phyloP scores from a whole-genome alignment of 805 yeast genomes.

The Cyberlindnera americana region DNA sequence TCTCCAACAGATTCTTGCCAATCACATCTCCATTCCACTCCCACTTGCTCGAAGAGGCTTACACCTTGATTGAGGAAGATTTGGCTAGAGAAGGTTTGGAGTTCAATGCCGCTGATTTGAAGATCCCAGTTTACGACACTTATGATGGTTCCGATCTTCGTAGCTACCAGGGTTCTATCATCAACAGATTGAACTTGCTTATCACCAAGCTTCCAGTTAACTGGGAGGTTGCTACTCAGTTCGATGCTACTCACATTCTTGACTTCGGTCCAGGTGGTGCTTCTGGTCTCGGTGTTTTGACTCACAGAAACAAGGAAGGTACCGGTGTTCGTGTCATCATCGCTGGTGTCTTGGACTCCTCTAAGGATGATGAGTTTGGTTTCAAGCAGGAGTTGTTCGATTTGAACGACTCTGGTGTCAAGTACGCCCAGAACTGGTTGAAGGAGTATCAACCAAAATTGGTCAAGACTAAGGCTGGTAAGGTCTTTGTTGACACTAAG shows the following conservation, averaged over 20 bases:
- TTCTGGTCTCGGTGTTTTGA: conserved; percentile 92
- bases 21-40: conserved; percentile 97
- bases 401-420: conserved; percentile 51
- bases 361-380: conserved; percentile 81
- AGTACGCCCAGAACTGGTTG: conserved; percentile 89
- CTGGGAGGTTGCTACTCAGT: conserved; percentile 90
- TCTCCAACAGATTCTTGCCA: conserved; percentile 91
- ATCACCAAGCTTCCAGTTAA: conserved; percentile 87
- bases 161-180: conserved; percentile 47
- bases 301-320: conserved; percentile 98
- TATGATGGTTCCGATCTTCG: conserved; percentile 79
- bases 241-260: conserved; percentile 79
- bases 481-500: conserved; percentile 87
- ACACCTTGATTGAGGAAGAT: conserved; percentile 62
- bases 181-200: conserved; percentile 70
- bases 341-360: conserved; percentile 83
- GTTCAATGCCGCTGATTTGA: conserved; percentile 51
- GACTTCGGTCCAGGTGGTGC: conserved; percentile 99
- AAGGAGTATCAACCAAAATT: conserved; percentile 83
- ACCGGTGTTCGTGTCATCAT: conserved; percentile 93
- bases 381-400: conserved; percentile 94
- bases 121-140: conserved; percentile 90
- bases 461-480: conserved; percentile 67
- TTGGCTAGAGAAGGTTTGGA: conserved; percentile 54
- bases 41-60: conserved; percentile 73